Evolutionary conservation across 1,284 basidiomycete species (phyloP), one percentile per base, ranked within the genome.

Genomic region (Polyporus tsugae): DNA sequence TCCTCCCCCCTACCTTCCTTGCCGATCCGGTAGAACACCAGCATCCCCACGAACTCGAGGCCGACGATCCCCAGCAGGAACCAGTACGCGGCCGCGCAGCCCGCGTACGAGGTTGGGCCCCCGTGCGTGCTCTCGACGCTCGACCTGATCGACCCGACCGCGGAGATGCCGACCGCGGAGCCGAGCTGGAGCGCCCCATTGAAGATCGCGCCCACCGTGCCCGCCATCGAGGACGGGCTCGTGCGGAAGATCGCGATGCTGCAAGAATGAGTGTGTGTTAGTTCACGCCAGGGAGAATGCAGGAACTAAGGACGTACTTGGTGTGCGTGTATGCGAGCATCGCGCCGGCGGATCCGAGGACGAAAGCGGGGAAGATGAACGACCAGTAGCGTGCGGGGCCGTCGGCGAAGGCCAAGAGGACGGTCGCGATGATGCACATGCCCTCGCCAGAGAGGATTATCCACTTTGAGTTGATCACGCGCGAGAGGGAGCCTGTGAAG

Each of bases 141-240:
- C 1, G 83, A 80, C 77, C 86, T 77, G 70, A 89, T 87, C 6
- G 86, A 84, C 62, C 77, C 78, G 39, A 83, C 80, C 6, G 82
- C 82, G 6, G 87, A 83, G 57, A 84, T 77, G 17, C 84, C 85
- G 29, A 85, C 77, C 1, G 87, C 87, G 4, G 82, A 82, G 29
- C 87, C 87, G 62, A 86, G 78, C 75, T 89, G 86, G 0, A 88
- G 80, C 11, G 85, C 85, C 29, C 82, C 81, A 67, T 86, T 86
- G 78, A 87, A 87, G 39, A 89, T 83, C 2, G 88, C 87, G 19
- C 86, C 86, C 2, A 87, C 83, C 0, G 83, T 85, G 52, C 88
- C 87, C 0, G 86, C 81, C 76, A 85, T 83, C 19, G 80, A 78
- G 4, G 84, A 66, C 1, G 87, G 87, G 2, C 81, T 80, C 19